These are phyloP conservation scores for Cryptococcus deneoformans DNA, from an alignment of 1,284 basidiomycete genomes.

Conservation along the genomic window DNA sequence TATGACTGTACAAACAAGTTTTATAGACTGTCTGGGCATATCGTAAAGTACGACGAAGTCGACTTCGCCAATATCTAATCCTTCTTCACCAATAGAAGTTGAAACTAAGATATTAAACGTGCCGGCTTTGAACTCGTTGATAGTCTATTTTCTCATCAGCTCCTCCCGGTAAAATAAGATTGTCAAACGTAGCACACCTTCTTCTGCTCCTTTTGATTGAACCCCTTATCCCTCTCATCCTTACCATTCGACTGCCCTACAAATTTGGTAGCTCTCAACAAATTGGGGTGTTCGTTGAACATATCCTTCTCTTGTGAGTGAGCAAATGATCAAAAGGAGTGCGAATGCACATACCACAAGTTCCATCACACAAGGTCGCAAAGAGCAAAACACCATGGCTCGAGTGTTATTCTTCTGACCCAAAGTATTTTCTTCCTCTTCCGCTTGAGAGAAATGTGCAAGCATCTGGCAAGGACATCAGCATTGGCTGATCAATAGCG, in stretches of 20 bases:
- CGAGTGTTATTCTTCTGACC: slow-evolving; percentile 57
- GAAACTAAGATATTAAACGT: slow-evolving; percentile 91
- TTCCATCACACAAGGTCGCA: slow-evolving; percentile 84
- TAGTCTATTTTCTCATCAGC: slow-evolving; percentile 41
- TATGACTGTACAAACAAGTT: slow-evolving; percentile 66
- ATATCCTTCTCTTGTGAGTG: slow-evolving; percentile 50
- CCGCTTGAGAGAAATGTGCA: slow-evolving; percentile 69
- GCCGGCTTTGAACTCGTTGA: slow-evolving; percentile 81
- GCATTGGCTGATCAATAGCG: neutral
- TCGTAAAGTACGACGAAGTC: slow-evolving; percentile 98
- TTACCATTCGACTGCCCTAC: slow-evolving; percentile 89
- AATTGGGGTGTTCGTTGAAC: slow-evolving; percentile 65
- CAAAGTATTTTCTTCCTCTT: slow-evolving; percentile 55
- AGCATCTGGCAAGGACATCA: slow-evolving; percentile 52
- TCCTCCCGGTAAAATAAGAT: too few relatives aligned
- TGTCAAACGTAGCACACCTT: too few relatives aligned
- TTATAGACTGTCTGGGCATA: slow-evolving; percentile 91
- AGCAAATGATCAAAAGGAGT: neutral
- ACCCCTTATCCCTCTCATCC: slow-evolving; percentile 69
- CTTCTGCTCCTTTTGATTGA: slow-evolving; percentile 88
- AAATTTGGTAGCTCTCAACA: slow-evolving; percentile 77
- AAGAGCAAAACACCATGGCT: slow-evolving; percentile 96
- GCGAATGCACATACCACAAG: slow-evolving; percentile 59
- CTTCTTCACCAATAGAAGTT: slow-evolving; percentile 97
- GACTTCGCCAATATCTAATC: slow-evolving; percentile 99